phyloP scores from a whole-genome alignment of 306 rosid species.

The Vigna radiata region DNA sequence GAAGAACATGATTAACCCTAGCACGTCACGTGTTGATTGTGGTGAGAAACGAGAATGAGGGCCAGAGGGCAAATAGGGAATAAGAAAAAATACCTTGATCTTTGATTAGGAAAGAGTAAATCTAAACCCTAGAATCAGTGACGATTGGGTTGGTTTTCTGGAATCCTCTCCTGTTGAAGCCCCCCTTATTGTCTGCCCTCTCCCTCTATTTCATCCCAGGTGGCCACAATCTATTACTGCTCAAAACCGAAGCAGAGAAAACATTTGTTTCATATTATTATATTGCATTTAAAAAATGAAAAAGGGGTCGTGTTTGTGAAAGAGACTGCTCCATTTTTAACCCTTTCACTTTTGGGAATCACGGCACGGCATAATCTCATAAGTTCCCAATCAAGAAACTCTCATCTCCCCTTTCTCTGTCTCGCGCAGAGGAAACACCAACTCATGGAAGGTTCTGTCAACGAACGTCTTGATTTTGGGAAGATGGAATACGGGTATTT shows the following conservation, averaged over 20 bases:
- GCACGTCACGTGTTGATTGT: neutral
- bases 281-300: no score
- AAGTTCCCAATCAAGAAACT: slow-evolving; percentile 68
- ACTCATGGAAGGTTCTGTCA: slow-evolving; percentile 67
- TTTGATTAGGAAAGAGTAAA: no score
- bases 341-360: slow-evolving; percentile 37
- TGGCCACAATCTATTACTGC: neutral
- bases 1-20: neutral
- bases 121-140: neutral
- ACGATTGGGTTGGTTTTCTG: neutral
- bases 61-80: neutral
- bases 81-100: neutral
- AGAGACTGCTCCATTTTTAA: neutral
- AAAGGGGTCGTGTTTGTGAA: no score
- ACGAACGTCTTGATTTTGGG: slow-evolving; percentile 85
- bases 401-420: neutral
- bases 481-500: slow-evolving; percentile 87
- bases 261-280: neutral
- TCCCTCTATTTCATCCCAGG: slow-evolving; percentile 38
- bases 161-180: slow-evolving; percentile 35
- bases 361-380: slow-evolving; percentile 20
- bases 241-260: neutral
- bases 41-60: neutral
- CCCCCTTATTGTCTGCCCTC: neutral
- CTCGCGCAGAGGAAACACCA: neutral